Base-by-base conservation (phyloP, 2,329 filamentous ascomycete species). In the Pseudogymnoascus verrucosus region DNA sequence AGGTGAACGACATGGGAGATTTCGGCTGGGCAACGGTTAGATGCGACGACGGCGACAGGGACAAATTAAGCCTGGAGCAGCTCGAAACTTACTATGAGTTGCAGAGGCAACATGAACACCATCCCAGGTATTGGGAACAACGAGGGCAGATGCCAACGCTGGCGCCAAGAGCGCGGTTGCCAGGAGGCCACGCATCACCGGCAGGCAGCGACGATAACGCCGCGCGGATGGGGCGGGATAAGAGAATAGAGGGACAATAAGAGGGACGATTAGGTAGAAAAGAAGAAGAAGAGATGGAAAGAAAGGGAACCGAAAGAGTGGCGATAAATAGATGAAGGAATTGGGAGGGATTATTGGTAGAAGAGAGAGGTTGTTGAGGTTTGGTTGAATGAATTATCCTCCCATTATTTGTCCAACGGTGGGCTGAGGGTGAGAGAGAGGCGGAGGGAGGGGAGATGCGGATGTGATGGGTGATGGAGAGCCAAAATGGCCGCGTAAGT, bases 81-180 rank as follows among this genome's bases (percentile, higher is more conserved):
- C 28, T 21, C n/a, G 16, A 57, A 57, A 57, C 51, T 14, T 14
- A 57, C 51, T 21, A 10, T 36, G 51, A 5, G 26, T 34, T 57
- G 51, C 2, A 34, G 51, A 34, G 11, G 11, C 16, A 34, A 57
- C 19, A 57, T 21, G n/a, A 57, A 34, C 28, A 36, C 28, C 26
- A 16, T 57, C 51, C 51, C 51, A 57, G 51, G 51, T 57, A 57
- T 57, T 57, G 11, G 51, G 51, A 34, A 36, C 51, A 34, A 57
- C 51, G 51, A 57, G 51, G 28, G 51, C 51, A n/a, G 51, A 57
- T 57, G 51, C 51, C 51, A 57, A 36, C 51, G 51, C 28, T 57
- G 51, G 51, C 51, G 51, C 28, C 51, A 57, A 57, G 51, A 57
- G 51, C 51, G 51, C 51, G 26, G 51, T 57, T 11, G 51, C 28